Base-by-base conservation (phyloP, 192 early-diverging fungal species). In the Coemansia sp. region DNA sequence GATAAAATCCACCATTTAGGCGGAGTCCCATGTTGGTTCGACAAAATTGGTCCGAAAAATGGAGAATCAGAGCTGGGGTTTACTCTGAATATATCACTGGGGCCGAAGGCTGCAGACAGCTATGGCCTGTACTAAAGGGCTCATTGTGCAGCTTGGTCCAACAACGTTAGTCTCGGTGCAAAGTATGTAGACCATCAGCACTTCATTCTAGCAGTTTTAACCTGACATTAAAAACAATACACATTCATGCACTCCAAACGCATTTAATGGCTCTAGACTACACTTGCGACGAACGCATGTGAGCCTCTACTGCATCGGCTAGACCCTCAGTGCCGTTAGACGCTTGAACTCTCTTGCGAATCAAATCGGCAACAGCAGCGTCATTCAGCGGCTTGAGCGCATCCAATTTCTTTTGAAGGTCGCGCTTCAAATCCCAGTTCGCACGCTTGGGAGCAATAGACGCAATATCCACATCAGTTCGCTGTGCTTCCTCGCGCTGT, bases 351-450 rank as follows among this genome's bases (percentile, higher is more conserved):
- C 69, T 75, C 76, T 78, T 77, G 72, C 94, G 85, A 58, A 96
- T 92, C 50, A 93, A 61, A 36, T 96, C 86, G 10, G 91, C 87
- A 25, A 95, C 84, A 3, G 90, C 88, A 6, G 75, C 69, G 33
- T 92, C 83, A 12, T 92, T 94, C 52, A 72, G 83, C 36, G 84
- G 82, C 59, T 93, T 90, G 38, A 97, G 73, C 57, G 83, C 86
- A 16, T 85, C 86, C 59, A 94, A 62, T 64, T 88, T 91, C 34
- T 85, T 87, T 63, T 95, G 89, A 20, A 97, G 77, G 75, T 95
- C 95, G 26, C 90, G 83, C 66, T 93, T 93, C 55, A 97, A 69
- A 74, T 97, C 95, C 91, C 91, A 95, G 67, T 97, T 93, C 3
- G 94, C 86, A 34, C 91, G 92, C 64, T 87, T 88, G 6, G 95